Conservation (phyloP, 306 rosid genomes). For the Castanospermum australe region DNA sequence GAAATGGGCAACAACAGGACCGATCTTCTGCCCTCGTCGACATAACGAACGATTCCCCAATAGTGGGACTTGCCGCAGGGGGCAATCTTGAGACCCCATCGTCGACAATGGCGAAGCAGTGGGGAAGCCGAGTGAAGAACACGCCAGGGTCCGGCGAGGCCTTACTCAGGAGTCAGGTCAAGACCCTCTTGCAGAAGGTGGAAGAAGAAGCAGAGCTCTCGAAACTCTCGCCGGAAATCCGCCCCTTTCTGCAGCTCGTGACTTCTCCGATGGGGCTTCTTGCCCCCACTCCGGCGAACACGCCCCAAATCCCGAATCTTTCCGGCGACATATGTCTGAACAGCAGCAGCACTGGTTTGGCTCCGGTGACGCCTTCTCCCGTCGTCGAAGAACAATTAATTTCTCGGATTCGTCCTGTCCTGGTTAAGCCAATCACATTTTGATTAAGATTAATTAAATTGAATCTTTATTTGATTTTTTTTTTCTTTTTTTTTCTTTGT, state of each 20-base stretch:
- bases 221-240: conserved; percentile 50
- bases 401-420: conserved; percentile 45
- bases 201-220: conserved; percentile 74
- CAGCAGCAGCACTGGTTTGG: not conserved
- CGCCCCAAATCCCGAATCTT: conserved; percentile 39
- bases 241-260: conserved; percentile 49
- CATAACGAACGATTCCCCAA: conserved; percentile 67
- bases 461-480: no score
- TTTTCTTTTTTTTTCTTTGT: no score
- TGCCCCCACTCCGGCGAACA: conserved; percentile 53
- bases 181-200: conserved; percentile 68
- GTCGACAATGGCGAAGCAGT: conserved; percentile 38
- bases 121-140: conserved; percentile 39
- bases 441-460: no score
- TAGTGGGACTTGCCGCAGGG: conserved; percentile 54
- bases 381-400: conserved; percentile 55
- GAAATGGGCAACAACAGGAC: conserved; percentile 49
- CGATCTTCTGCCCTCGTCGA: conserved; percentile 49
- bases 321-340: conserved; percentile 25
- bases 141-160: conserved; percentile 75
- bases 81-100: conserved; percentile 49
- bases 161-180: conserved; percentile 63
- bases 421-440: not conserved
- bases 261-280: conserved; percentile 60
- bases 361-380: conserved; percentile 35